phyloP scores from a whole-genome alignment of 2,329 filamentous ascomycete species.

The Aspergillus sp. region DNA sequence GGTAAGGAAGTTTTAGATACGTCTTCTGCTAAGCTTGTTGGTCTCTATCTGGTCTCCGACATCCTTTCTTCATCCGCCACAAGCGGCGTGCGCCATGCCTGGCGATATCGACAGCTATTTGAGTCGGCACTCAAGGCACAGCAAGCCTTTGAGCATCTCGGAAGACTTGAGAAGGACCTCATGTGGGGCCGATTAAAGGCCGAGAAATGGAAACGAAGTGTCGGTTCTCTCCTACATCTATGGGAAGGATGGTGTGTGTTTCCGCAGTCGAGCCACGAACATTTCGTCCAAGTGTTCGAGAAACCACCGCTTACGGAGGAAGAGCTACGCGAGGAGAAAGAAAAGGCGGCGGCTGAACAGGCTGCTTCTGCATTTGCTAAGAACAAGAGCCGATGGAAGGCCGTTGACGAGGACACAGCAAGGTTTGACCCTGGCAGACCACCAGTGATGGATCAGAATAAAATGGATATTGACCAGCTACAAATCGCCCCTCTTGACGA shows the following conservation, averaged over 20 bases:
- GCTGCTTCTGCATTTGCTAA: conserved; percentile 31
- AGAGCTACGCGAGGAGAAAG: conserved; percentile 40
- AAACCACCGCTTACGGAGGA: conserved; percentile 57
- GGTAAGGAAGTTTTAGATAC: conserved; percentile 54
- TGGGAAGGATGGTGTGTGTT: conserved; percentile 68
- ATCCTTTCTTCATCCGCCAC: conserved; percentile 73
- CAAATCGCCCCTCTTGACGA: conserved; percentile 37
- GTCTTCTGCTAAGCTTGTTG: conserved; percentile 71
- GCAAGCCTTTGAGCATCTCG: conserved; percentile 70
- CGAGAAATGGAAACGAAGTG: conserved; percentile 78
- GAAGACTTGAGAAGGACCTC: conserved; percentile 65
- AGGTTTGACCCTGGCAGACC: conserved; percentile 24
- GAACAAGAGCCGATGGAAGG: conserved; percentile 43
- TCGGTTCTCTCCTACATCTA: conserved; percentile 62
- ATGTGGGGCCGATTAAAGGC: conserved; percentile 76
- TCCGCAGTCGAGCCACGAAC: conserved; percentile 66
- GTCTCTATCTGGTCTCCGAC: conserved; percentile 74
- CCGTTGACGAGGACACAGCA: conserved; percentile 36
- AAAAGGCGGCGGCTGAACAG: conserved; percentile 38
- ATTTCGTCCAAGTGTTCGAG: conserved; percentile 66
- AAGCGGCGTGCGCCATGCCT: conserved; percentile 74
- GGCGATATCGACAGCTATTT: conserved; percentile 79
- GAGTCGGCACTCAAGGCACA: conserved; percentile 65
- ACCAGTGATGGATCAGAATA: conserved; percentile 19
- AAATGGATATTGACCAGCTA: conserved; percentile 29